Percentiles rank a stretch among this genome's conserved stretches.
phyloP scores from a whole-genome alignment of 177 flowering plant species.

The Telopea speciosissima region DNA sequence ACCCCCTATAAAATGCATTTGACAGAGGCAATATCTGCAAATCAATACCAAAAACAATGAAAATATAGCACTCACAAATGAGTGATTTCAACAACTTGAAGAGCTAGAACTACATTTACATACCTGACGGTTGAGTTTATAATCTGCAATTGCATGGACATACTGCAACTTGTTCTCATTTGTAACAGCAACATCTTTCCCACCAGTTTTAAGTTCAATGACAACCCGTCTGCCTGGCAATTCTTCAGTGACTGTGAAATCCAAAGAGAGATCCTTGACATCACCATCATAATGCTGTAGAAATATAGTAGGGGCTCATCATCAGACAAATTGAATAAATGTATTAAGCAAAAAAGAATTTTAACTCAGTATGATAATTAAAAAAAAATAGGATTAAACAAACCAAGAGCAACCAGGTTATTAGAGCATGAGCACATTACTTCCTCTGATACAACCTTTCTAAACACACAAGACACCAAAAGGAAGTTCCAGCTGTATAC shows the following conservation, averaged over 20 bases:
- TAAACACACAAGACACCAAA: no score
- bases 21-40: constrained; percentile 85
- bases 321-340: not conserved
- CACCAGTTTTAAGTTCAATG: constrained; percentile 88
- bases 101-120: constrained; percentile 2
- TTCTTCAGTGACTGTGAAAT: constrained; percentile 95
- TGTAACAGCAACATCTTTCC: constrained; percentile 76
- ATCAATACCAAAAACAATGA: constrained; percentile 13
- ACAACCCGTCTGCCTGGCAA: constrained; percentile 57
- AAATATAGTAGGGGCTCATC: not conserved
- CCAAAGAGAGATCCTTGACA: constrained; percentile 76
- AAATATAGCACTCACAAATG: not conserved
- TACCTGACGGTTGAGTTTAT: constrained; percentile 95
- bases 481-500: not conserved
- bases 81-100: constrained; percentile 2
- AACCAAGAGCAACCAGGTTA: no score
- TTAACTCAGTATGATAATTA: no score
- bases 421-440: no score
- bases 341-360: not conserved
- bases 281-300: constrained; percentile 85
- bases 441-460: no score
- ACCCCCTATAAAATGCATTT: constrained; percentile 91
- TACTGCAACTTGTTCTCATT: constrained; percentile 96
- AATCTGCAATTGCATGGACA: constrained; percentile 94
- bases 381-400: no score